Percentiles rank a stretch among this genome's conserved stretches.
Evolutionary conservation across 2,329 filamentous ascomycete species (phyloP).

Genomic region (Cryphonectria carpinicola): DNA sequence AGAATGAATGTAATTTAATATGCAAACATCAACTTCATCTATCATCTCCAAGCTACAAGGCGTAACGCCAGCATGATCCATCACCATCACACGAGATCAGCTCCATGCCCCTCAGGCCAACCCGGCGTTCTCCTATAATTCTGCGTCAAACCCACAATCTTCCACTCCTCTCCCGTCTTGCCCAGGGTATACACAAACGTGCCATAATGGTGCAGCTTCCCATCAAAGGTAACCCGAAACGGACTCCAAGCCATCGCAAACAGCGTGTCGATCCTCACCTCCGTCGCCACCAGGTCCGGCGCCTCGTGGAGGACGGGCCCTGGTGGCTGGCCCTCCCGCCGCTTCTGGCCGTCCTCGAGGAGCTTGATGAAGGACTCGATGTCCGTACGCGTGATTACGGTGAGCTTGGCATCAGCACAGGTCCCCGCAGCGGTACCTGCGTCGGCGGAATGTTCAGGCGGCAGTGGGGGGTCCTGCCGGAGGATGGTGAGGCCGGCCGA

Average conservation of each 20-base stretch:
- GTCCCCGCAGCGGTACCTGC: not conserved
- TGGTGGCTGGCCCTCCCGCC: slow-evolving; percentile 16
- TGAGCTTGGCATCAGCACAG: slow-evolving; percentile 14
- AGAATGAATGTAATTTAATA: too few relatives aligned
- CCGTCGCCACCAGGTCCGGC: slow-evolving; percentile 21
- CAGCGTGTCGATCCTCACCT: slow-evolving; percentile 21
- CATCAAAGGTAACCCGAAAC: slow-evolving; percentile 24
- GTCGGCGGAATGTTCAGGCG: not conserved
- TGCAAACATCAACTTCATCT: not conserved
- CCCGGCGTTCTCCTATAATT: slow-evolving; percentile 25
- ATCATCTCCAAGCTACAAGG: not conserved
- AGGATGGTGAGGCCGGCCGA: slow-evolving; percentile 23
- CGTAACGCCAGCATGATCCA: not conserved
- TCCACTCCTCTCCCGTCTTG: slow-evolving; percentile 22
- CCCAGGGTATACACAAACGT: slow-evolving; percentile 26
- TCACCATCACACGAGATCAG: not conserved
- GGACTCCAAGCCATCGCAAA: slow-evolving; percentile 26
- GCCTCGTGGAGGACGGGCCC: slow-evolving; percentile 22
- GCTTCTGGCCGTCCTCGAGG: slow-evolving; percentile 21
- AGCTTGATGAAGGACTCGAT: slow-evolving; percentile 26
- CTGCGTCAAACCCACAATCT: slow-evolving; percentile 25
- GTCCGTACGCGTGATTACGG: slow-evolving; percentile 20
- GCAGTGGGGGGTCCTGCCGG: slow-evolving; percentile 25
- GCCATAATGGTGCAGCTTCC: slow-evolving; percentile 26
- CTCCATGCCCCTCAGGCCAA: slow-evolving; percentile 17